Evolutionary conservation across 768 basidiomycete genomes (phyloP).

Genomic region (Nidularia pulvinata): DNA sequence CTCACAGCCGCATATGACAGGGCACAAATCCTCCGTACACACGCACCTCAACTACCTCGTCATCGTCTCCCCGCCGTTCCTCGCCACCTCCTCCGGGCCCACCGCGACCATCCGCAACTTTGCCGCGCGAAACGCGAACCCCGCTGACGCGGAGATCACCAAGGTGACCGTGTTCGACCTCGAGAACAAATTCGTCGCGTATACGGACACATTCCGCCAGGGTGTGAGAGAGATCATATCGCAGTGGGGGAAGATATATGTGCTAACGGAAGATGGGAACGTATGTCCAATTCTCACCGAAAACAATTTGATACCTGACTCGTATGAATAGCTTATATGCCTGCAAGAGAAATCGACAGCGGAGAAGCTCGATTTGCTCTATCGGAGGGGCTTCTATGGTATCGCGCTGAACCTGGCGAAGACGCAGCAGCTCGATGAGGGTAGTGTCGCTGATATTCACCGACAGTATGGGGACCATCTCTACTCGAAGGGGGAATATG

Average conservation of each 20-base stretch:
- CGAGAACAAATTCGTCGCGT: conserved; percentile 90
- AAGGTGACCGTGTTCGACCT: conserved; percentile 89
- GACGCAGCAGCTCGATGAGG: conserved; percentile 71
- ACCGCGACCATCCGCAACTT: conserved; percentile 79
- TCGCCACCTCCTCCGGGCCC: conserved; percentile 60
- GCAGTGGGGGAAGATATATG: conserved; percentile 79
- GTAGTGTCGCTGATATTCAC: conserved; percentile 86
- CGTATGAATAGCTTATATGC: conserved; percentile 67
- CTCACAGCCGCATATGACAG: conserved; percentile 25
- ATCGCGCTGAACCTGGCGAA: conserved; percentile 85
- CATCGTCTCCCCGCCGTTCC: conserved; percentile 86
- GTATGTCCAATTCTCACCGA: too few species aligned
- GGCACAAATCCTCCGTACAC: conserved; percentile 76
- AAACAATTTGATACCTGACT: too few species aligned
- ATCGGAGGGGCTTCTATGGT: conserved; percentile 73
- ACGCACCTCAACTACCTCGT: conserved; percentile 84
- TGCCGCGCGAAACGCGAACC: conserved; percentile 47
- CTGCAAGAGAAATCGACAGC: conserved; percentile 80
- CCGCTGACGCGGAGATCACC: conserved; percentile 59
- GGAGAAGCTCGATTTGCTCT: conserved; percentile 86
- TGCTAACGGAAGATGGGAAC: conserved; percentile 77
- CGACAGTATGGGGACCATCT: conserved; percentile 90
- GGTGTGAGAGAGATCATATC: conserved; percentile 86
- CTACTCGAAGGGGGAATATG: conserved; percentile 90
- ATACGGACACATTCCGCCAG: conserved; percentile 76